A percentile compares a stretch with the other conserved stretches of the same genome.
Evolutionary conservation across 805 yeast species (phyloP).

Genomic region (Suhomyces pyralidae): DNA sequence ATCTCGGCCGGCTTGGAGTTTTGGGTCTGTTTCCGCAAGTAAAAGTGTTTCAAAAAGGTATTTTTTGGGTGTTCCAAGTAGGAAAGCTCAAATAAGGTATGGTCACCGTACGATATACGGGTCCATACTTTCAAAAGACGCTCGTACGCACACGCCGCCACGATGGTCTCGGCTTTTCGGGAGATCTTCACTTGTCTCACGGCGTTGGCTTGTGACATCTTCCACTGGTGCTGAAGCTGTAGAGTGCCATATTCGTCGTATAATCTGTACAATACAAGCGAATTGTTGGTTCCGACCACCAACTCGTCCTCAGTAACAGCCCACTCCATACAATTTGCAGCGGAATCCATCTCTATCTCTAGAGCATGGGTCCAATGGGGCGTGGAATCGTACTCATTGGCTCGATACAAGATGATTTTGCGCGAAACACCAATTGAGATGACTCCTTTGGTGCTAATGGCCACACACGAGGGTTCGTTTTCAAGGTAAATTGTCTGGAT

Average conservation of each 20-base stretch:
- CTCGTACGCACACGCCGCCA: constrained; percentile 62
- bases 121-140: constrained; percentile 74
- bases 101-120: constrained; percentile 60
- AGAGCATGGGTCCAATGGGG: constrained; percentile 46
- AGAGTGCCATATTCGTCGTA: constrained; percentile 45
- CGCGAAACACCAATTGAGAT: constrained; percentile 51
- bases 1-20: background rate
- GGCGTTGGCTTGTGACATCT: constrained; percentile 56
- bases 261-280: constrained; percentile 53
- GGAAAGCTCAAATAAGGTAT: constrained; percentile 62
- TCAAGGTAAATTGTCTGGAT: constrained; percentile 77
- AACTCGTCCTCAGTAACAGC: constrained; percentile 53
- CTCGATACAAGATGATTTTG: constrained; percentile 50
- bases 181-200: constrained; percentile 58
- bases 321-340: constrained; percentile 51
- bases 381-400: constrained; percentile 47
- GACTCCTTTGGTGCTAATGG: constrained; percentile 61
- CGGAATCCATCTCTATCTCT: constrained; percentile 21
- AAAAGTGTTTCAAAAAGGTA: constrained; percentile 48
- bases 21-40: constrained; percentile 19
- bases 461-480: constrained; percentile 62
- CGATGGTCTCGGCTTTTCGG: constrained; percentile 61
- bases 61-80: constrained; percentile 59
- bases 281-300: constrained; percentile 52
- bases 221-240: constrained; percentile 41